These are phyloP conservation scores for Fusarium stilboides DNA, from an alignment of 2,329 filamentous ascomycete species.

Conservation along the genomic window DNA sequence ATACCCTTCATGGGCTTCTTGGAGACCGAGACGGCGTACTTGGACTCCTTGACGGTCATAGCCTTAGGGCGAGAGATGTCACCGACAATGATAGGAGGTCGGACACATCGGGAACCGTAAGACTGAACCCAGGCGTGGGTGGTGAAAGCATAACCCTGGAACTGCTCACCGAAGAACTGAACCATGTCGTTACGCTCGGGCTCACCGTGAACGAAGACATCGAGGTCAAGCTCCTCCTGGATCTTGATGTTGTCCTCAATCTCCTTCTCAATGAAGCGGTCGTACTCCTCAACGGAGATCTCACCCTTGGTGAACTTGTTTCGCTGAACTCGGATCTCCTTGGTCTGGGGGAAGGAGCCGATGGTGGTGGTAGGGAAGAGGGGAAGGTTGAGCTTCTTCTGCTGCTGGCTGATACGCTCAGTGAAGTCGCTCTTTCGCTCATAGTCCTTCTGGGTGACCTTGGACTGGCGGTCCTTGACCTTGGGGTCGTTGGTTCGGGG, in stretches of 20 bases:
- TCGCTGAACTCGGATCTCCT: conserved; percentile 96
- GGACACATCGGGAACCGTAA: conserved; percentile 98
- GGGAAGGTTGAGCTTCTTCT: conserved; percentile 92
- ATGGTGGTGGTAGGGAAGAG: conserved; percentile 99
- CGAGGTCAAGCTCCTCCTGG: conserved; percentile 97
- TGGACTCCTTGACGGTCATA: conserved; percentile 99
- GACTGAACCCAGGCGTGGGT: conserved; percentile 99
- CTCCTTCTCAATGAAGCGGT: conserved; percentile 99
- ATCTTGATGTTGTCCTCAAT: conserved; percentile 95
- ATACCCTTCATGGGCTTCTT: conserved; percentile 99
- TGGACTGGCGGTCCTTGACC: conserved; percentile 96
- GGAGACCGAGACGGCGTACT: conserved; percentile 96
- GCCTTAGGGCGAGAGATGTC: conserved; percentile 96
- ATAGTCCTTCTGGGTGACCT: conserved; percentile 88
- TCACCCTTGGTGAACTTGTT: conserved; percentile 99
- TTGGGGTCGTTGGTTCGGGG: conserved; percentile 96
- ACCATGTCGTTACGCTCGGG: conserved; percentile 99
- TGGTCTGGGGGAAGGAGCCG: conserved; percentile 99
- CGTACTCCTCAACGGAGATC: conserved; percentile 92
- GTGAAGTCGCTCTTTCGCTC: conserved; percentile 94
- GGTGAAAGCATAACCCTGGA: conserved; percentile 98
- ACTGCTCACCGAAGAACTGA: conserved; percentile 98
- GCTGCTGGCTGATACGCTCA: conserved; percentile 86
- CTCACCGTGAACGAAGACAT: conserved; percentile 98
- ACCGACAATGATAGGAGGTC: conserved; percentile 97